Conservation (phyloP, 2,329 filamentous ascomycete genomes). For the Claviceps maximensis region DNA sequence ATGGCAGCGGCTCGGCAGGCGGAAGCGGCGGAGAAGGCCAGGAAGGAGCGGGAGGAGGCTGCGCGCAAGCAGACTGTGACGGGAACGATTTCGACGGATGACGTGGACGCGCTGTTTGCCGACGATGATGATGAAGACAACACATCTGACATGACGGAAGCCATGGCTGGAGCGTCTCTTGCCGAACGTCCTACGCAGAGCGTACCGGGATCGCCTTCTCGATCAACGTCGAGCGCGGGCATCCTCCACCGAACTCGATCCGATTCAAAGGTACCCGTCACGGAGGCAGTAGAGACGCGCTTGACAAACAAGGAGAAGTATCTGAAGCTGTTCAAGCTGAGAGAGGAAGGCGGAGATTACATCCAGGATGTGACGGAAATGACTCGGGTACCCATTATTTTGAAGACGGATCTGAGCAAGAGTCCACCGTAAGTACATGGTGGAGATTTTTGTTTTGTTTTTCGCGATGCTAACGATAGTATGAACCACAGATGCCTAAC, state of each 20-base stretch:
- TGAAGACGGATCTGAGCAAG: slow-evolving; percentile 97
- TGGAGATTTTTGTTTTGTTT: background rate
- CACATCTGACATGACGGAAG: slow-evolving; percentile 76
- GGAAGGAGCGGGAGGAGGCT: slow-evolving; percentile 79
- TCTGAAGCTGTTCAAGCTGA: slow-evolving; percentile 72
- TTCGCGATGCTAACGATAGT: background rate
- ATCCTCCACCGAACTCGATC: slow-evolving; percentile 79
- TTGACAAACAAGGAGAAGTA: slow-evolving; percentile 94
- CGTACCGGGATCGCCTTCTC: slow-evolving; percentile 80
- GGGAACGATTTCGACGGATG: slow-evolving; percentile 83
- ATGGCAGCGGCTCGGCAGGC: slow-evolving; percentile 66
- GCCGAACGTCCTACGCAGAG: slow-evolving; percentile 86
- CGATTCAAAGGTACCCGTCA: slow-evolving; percentile 75
- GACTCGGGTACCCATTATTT: slow-evolving; percentile 90
- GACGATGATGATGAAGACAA: slow-evolving; percentile 88
- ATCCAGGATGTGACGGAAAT: slow-evolving; percentile 98
- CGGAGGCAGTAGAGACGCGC: slow-evolving; percentile 64
- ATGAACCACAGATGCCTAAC: slow-evolving; percentile 52
- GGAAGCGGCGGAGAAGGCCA: slow-evolving; percentile 67
- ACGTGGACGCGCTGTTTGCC: slow-evolving; percentile 78
- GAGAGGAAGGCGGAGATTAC: slow-evolving; percentile 87
- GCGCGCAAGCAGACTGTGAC: slow-evolving; percentile 90
- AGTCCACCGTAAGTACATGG: slow-evolving; percentile 92
- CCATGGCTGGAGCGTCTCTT: slow-evolving; percentile 81
- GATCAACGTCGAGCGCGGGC: slow-evolving; percentile 53